A percentile compares a stretch with the other conserved stretches of the same genome.
Conservation (phyloP, 2,329 filamentous ascomycete genomes). For the Capronia americana region DNA sequence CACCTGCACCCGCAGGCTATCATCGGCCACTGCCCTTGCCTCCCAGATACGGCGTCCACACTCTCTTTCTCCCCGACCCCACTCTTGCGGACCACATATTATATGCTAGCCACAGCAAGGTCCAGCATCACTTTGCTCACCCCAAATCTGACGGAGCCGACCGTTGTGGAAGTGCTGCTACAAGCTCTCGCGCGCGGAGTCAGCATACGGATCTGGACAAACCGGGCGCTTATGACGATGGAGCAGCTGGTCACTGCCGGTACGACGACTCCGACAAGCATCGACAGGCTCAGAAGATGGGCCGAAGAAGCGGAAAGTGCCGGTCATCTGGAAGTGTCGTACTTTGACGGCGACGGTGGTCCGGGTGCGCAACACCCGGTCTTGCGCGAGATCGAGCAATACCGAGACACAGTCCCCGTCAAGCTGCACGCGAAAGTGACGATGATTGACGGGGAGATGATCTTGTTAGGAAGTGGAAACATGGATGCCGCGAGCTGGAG, state of each 20-base stretch:
- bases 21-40: constrained; percentile 60
- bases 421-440: constrained; percentile 80
- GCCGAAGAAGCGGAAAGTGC: constrained; percentile 20
- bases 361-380: not conserved
- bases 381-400: constrained; percentile 6
- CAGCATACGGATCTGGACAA: constrained; percentile 71
- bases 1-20: constrained; percentile 72
- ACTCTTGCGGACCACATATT: constrained; percentile 69
- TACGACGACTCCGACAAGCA: constrained; percentile 71
- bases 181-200: constrained; percentile 70
- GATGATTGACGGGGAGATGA: constrained; percentile 70
- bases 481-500: constrained; percentile 86
- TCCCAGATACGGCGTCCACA: constrained; percentile 49
- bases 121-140: constrained; percentile 72
- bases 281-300: constrained; percentile 50
- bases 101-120: constrained; percentile 64
- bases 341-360: constrained; percentile 32
- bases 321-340: constrained; percentile 36
- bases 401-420: constrained; percentile 23
- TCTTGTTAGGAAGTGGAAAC: constrained; percentile 79
- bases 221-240: constrained; percentile 72
- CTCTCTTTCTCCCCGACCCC: constrained; percentile 62
- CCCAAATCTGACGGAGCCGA: constrained; percentile 74
- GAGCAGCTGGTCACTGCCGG: constrained; percentile 83
- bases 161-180: constrained; percentile 68